A percentile compares a stretch with the other conserved stretches of the same genome.
Conservation (phyloP, 768 basidiomycete genomes). For the Hemileccinum rubropunctum region DNA sequence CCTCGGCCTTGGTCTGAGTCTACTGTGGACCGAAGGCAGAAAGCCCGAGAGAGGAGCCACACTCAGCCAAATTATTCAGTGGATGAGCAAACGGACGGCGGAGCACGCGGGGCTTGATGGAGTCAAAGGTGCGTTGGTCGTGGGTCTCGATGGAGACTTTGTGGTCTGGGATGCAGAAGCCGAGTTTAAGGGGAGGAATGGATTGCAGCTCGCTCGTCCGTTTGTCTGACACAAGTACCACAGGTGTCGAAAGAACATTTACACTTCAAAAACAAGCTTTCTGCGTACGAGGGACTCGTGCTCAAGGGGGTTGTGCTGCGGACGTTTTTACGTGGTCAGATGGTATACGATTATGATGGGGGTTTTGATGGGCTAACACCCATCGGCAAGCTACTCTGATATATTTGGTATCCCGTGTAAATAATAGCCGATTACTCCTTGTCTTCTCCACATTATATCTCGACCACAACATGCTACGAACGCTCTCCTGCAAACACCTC, state of each 20-base stretch:
- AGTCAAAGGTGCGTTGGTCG: constrained; percentile 67
- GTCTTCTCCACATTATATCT: not conserved
- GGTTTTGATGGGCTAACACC: constrained; percentile 37
- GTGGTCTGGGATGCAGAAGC: constrained; percentile 74
- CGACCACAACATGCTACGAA: constrained; percentile 3
- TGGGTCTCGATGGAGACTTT: constrained; percentile 84
- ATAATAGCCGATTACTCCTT: no score
- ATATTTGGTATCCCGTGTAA: no score
- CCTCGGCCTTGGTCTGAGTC: constrained; percentile 83
- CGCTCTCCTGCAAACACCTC: not conserved
- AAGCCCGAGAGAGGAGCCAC: constrained; percentile 49
- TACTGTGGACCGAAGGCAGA: constrained; percentile 83
- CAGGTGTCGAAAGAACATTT: constrained; percentile 74
- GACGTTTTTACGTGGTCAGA: constrained; percentile 75
- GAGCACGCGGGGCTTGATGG: constrained; percentile 70
- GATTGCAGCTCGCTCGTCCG: not conserved
- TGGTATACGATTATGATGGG: constrained; percentile 69
- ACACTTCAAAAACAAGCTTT: constrained; percentile 92
- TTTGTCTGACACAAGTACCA: constrained; percentile 4
- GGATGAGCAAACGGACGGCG: constrained; percentile 75
- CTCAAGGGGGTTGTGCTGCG: constrained; percentile 71
- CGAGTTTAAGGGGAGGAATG: constrained; percentile 37
- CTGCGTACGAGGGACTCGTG: constrained; percentile 78
- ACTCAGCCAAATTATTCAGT: constrained; percentile 64
- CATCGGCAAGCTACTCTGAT: constrained; percentile 39